Base-by-base conservation (phyloP, 106 monocot genomes). In the Acorus calamus region DNA sequence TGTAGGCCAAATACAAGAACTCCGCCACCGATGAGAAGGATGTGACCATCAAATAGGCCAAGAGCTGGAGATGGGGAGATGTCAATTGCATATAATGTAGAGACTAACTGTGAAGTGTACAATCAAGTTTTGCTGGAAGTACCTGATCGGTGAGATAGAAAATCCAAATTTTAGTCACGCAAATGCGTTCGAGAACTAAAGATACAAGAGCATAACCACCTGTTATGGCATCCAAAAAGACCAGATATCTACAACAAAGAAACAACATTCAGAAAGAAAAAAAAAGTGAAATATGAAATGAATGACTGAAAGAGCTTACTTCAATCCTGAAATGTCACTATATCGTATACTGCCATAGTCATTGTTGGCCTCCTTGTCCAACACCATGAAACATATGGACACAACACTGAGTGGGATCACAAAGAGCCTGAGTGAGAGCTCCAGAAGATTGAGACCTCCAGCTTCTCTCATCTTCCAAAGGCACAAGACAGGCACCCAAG, bases 121-220 rank as follows among this genome's bases (percentile, higher is more conserved):
- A 43, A 3, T 7, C 8, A 9, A 47, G 45, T 44, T 4, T 46
- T 50, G 3, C 14, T 42, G 52, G 8, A 3, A 50, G 7, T 11
- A 73, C 94, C 89, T 94, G 94, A 57, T 94, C 94, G 28, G 77
- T 54, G 57, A 83, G 4, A 59, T 79, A 86, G 51, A 89, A 61
- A 43, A 77, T 4, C 89, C 94, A 94, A 12, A 65, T 62, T 9
- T 10, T 57, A 2, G 62, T 69, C n/a, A 66, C 57, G 67, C 61
- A 66, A 50, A 72, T 55, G 54, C 50, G 43, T 6, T 75, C 70
- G 49, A 78, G 52, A 66, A 70, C 45, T 51, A 68, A 44, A 12
- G 89, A 69, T 57, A 59, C 63, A 7, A 88, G 6, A 50, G 85
- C 63, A 65, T 80, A 89, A 10, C 55, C 75, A 11, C 78, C 73